Conservation (phyloP, 805 yeast genomes). For the Jamesozyma gamospora region DNA sequence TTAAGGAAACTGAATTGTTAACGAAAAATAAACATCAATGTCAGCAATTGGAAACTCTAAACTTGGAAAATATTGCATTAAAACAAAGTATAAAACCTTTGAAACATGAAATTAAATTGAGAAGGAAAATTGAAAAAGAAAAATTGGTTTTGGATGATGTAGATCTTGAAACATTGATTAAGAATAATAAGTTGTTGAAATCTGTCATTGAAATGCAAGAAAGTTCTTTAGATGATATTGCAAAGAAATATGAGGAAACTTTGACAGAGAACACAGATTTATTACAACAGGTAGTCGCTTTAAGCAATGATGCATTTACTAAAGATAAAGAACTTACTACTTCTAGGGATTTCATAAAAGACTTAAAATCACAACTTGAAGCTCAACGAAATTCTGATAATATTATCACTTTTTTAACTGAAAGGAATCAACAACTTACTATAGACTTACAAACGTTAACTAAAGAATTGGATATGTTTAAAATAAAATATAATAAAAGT, state of each 20-base stretch:
- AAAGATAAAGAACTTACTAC: conserved; percentile 6
- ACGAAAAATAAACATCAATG: conserved; percentile 27
- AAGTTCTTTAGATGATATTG: conserved; percentile 3
- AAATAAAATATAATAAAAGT: neutral
- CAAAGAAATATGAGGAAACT: conserved; percentile 6
- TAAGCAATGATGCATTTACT: neutral
- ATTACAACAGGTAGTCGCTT: conserved; percentile 2
- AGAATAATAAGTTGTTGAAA: conserved; percentile 2
- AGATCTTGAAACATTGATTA: neutral
- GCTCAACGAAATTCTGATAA: conserved; percentile 24
- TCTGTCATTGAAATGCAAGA: conserved; percentile 3
- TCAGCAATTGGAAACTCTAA: conserved; percentile 26
- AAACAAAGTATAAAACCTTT: conserved; percentile 29
- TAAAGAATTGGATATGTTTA: conserved; percentile 34
- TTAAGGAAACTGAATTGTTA: conserved; percentile 3
- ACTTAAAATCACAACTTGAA: conserved; percentile 24
- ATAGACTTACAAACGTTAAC: conserved; percentile 29
- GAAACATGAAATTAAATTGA: conserved; percentile 24
- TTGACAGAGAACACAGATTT: conserved; percentile 7
- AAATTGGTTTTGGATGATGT: neutral
- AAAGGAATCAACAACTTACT: conserved; percentile 29
- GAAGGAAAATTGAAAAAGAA: conserved; percentile 26
- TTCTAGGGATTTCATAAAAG: conserved; percentile 13
- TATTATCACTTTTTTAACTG: conserved; percentile 30
- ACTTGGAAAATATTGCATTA: conserved; percentile 39